Evolutionary conservation across 139 green algal species (phyloP).

Genomic region (Micractinium sp.): DNA sequence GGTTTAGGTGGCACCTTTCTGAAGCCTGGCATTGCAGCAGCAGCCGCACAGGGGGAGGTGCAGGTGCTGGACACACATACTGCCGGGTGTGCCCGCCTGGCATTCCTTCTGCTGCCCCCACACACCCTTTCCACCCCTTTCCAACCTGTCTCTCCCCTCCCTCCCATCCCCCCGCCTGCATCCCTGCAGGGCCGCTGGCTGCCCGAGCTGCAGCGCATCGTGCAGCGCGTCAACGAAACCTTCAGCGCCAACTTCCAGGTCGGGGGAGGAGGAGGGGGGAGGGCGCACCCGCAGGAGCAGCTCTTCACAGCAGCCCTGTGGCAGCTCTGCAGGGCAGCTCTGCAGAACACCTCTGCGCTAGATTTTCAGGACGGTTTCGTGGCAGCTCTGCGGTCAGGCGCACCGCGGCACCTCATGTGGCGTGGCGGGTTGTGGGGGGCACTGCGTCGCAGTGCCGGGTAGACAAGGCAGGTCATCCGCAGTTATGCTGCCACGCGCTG

Average conservation of each 20-base stretch:
- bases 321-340: no score
- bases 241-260: constrained; percentile 82
- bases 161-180: neutral
- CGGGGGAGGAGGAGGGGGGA: neutral
- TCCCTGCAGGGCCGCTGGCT: constrained; percentile 80
- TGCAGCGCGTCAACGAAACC: constrained; percentile 74
- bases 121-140: neutral
- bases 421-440: neutral
- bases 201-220: constrained; percentile 73
- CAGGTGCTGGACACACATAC: neutral
- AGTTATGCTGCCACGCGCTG: neutral
- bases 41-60: no score
- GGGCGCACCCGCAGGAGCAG: no score
- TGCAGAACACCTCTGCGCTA: no score
- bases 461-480: no score
- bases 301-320: no score
- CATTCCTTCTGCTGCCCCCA: neutral
- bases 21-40: neutral
- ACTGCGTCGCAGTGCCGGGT: no score
- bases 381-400: no score
- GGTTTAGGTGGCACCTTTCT: neutral
- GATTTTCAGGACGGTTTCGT: no score
- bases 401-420: no score
- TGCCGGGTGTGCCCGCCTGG: neutral
- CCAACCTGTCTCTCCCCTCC: neutral